Evolutionary conservation across 768 basidiomycete genomes (phyloP).

Genomic region (Suillus brevipes): DNA sequence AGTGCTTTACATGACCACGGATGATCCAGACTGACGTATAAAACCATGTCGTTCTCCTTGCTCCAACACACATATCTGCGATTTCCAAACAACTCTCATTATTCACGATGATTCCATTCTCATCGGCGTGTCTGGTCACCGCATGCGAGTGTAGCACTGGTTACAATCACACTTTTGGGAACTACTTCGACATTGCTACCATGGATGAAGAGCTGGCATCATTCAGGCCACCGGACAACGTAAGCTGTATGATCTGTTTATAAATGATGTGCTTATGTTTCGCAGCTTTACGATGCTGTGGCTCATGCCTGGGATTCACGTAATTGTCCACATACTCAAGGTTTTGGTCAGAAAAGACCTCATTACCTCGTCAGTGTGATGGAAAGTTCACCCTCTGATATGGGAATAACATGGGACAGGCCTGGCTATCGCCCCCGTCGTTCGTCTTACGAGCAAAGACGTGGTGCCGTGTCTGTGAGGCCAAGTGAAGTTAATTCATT

Average conservation of each 20-base stretch:
- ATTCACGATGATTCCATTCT: not conserved
- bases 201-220: constrained; percentile 21
- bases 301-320: constrained; percentile 28
- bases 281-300: constrained; percentile 32
- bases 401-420: constrained; percentile 24
- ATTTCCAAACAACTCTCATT: too few species aligned
- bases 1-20: not conserved
- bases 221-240: constrained; percentile 14
- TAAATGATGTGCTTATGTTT: not conserved
- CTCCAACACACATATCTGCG: not conserved
- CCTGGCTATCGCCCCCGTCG: constrained; percentile 27
- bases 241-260: constrained; percentile 7
- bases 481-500: constrained; percentile 30
- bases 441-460: constrained; percentile 26
- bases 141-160: constrained; percentile 17
- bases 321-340: constrained; percentile 13
- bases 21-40: not conserved
- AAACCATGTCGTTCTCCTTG: not conserved
- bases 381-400: constrained; percentile 21
- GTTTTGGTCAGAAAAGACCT: constrained; percentile 20
- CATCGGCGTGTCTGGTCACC: not conserved
- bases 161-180: constrained; percentile 26
- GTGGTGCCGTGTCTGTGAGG: constrained; percentile 21
- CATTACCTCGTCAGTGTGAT: constrained; percentile 16
- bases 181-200: constrained; percentile 25